Evolutionary conservation across 768 basidiomycete genomes (phyloP).

Genomic region (Lentinula boryana): DNA sequence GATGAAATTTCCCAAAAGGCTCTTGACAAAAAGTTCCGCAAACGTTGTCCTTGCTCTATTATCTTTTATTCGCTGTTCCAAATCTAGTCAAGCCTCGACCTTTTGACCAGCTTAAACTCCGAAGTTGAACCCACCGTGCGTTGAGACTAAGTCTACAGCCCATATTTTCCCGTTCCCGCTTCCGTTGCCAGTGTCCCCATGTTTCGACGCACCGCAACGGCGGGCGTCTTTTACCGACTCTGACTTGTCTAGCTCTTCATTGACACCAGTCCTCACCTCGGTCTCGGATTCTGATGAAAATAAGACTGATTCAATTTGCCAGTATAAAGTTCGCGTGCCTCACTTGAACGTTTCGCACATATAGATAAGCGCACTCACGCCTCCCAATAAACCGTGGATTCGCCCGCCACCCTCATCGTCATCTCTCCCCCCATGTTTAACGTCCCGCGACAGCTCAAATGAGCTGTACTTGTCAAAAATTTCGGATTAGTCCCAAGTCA

Average conservation of each 20-base stretch:
- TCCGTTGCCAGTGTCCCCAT: background rate
- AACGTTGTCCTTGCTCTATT: background rate
- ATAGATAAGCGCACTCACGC: background rate
- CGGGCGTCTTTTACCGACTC: background rate
- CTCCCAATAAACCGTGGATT: background rate
- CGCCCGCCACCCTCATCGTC: background rate
- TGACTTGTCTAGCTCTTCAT: background rate
- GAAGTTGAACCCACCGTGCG: background rate
- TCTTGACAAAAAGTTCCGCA: background rate
- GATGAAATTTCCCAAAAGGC: background rate
- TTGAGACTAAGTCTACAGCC: background rate
- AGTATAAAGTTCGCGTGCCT: background rate
- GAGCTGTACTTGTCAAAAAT: background rate
- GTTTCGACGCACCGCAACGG: background rate
- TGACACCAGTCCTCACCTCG: background rate
- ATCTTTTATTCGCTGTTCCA: background rate
- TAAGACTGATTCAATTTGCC: background rate
- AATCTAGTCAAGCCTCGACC: background rate
- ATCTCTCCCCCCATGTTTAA: background rate
- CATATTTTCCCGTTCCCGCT: background rate
- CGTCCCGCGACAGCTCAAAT: constrained; percentile 1
- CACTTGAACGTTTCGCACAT: background rate
- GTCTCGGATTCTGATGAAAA: background rate
- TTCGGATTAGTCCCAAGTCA: background rate
- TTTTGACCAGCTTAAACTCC: background rate